Conservation (phyloP, 2,329 filamentous ascomycete species). For the Monosporascus sp. region DNA sequence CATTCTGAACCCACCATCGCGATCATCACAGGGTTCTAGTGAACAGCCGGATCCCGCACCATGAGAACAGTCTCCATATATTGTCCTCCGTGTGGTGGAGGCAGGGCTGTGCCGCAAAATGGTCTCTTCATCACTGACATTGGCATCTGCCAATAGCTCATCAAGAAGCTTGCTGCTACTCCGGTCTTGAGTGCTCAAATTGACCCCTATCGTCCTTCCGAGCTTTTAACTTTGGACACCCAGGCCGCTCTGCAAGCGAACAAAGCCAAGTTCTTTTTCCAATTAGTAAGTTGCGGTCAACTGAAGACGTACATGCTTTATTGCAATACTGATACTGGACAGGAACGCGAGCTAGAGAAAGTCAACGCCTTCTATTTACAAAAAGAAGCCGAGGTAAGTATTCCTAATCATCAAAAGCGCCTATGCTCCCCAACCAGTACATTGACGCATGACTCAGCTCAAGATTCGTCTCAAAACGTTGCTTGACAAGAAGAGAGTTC, state of each 20-base stretch:
- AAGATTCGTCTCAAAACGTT: constrained; percentile 89
- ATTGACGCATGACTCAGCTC: constrained; percentile 51
- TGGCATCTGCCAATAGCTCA: constrained; percentile 59
- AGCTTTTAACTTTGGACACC: constrained; percentile 57
- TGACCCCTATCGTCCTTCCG: constrained; percentile 45
- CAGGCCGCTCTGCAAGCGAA: constrained; percentile 90
- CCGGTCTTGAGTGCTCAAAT: constrained; percentile 75
- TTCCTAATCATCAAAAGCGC: not conserved
- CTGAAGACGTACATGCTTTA: not conserved
- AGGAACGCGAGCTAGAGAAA: constrained; percentile 97
- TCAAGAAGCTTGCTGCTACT: constrained; percentile 94
- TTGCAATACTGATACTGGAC: constrained; percentile 32
- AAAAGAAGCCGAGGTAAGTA: constrained; percentile 88
- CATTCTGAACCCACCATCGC: constrained; percentile 4
- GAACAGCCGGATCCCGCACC: no score
- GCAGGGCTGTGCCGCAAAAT: constrained; percentile 9
- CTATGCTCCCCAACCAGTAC: not conserved
- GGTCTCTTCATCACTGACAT: constrained; percentile 23
- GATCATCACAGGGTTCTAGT: constrained; percentile 2
- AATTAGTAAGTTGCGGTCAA: constrained; percentile 59
- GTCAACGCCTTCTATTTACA: constrained; percentile 97
- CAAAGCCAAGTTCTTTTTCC: constrained; percentile 98
- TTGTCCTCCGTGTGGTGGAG: constrained; percentile 1
- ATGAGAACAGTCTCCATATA: no score
- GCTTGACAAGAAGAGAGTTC: constrained; percentile 87